Percentiles rank a stretch among this genome's conserved stretches.
Evolutionary conservation across 1,139 yeast species (phyloP).

Genomic region (Geotrichum cucujoidarum): DNA sequence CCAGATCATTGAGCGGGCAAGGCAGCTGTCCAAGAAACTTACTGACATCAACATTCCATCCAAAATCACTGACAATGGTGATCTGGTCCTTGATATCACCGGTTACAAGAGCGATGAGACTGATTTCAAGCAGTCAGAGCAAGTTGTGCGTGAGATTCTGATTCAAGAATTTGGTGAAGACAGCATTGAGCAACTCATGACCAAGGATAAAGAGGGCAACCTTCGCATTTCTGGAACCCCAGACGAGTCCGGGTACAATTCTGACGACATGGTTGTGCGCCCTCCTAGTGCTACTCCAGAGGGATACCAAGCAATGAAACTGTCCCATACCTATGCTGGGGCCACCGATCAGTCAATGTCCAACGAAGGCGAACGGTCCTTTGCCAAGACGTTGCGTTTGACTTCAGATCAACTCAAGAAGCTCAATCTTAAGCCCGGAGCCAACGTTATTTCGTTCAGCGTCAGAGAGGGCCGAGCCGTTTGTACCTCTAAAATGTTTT

Average conservation of each 20-base stretch:
- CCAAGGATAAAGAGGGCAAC: constrained; percentile 67
- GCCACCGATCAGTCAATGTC: constrained; percentile 1
- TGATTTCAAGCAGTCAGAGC: constrained; percentile 41
- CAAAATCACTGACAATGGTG: constrained; percentile 84
- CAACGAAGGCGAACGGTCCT: constrained; percentile 30
- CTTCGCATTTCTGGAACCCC: constrained; percentile 52
- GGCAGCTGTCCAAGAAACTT: constrained; percentile 61
- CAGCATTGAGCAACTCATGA: constrained; percentile 47
- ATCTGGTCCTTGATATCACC: constrained; percentile 86
- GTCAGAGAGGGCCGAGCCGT: constrained; percentile 80
- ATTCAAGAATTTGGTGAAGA: constrained; percentile 58
- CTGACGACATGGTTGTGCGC: constrained; percentile 17
- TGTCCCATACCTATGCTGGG: constrained; percentile 13
- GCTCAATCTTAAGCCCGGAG: constrained; percentile 71
- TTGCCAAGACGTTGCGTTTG: constrained; percentile 81
- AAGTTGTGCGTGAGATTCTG: constrained; percentile 64
- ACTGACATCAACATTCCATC: constrained; percentile 77
- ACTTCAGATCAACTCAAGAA: constrained; percentile 83
- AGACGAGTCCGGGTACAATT: constrained; percentile 26
- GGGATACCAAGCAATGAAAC: background rate
- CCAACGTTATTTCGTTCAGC: constrained; percentile 69
- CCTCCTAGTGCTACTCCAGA: constrained; percentile 3
- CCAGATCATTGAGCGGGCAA: constrained; percentile 58
- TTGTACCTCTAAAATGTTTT: constrained; percentile 64
- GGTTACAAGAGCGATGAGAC: constrained; percentile 90